Evolutionary conservation across 345 rosid species (phyloP).

Genomic region (Bretschneidera sinensis): DNA sequence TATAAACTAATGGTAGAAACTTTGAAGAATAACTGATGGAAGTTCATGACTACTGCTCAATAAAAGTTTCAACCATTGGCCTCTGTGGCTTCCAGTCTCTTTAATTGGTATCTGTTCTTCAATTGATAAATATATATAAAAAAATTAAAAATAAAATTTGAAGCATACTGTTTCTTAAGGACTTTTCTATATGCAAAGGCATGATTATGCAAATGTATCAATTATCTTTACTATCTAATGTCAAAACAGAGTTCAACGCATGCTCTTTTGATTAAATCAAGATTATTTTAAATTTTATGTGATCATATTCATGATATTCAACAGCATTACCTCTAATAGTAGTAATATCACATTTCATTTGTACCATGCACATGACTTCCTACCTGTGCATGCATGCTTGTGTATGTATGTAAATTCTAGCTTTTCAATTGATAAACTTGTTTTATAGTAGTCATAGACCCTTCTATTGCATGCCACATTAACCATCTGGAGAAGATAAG

Average conservation of each 20-base stretch:
- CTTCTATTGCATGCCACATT: not conserved
- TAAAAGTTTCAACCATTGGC: not conserved
- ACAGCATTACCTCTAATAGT: not conserved
- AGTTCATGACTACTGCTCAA: slow-evolving; percentile 10
- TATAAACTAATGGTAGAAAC: slow-evolving; percentile 62
- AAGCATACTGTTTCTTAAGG: not conserved
- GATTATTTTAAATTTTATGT: not conserved
- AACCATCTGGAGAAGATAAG: not conserved
- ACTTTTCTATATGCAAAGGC: too few species aligned
- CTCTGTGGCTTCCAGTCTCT: not conserved
- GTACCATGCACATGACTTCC: not conserved
- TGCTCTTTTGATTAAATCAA: not conserved
- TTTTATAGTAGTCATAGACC: not conserved
- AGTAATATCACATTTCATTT: not conserved
- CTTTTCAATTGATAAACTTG: not conserved
- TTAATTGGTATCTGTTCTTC: not conserved
- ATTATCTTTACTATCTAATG: not conserved
- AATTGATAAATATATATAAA: not conserved
- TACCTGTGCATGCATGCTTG: not conserved
- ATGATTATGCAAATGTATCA: slow-evolving; percentile 3
- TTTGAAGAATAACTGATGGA: slow-evolving; percentile 22
- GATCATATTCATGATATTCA: not conserved
- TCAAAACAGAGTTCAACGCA: not conserved
- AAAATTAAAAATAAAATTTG: not conserved
- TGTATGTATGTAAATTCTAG: not conserved